A percentile compares a stretch with the other conserved stretches of the same genome.
These are phyloP conservation scores for Ceratocystis destructans DNA, from an alignment of 2,329 filamentous ascomycete genomes.

Conservation along the genomic window DNA sequence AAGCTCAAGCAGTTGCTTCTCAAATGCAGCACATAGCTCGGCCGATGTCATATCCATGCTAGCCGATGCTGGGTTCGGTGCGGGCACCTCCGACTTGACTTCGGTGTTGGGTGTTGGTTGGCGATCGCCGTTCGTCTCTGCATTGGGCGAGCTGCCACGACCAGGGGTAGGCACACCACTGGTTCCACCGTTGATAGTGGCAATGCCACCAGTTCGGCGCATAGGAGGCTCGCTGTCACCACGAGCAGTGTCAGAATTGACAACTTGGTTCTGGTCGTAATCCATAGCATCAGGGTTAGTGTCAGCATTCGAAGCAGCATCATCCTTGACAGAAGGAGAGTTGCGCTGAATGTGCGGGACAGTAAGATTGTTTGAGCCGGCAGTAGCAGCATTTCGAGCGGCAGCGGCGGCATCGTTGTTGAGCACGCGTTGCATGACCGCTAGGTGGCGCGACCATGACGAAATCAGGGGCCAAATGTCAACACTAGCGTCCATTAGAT, in stretches of 20 bases:
- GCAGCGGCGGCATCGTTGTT: constrained; percentile 36
- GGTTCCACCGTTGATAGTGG: constrained; percentile 46
- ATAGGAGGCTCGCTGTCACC: constrained; percentile 40
- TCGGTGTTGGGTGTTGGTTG: constrained; percentile 17
- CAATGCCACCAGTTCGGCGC: constrained; percentile 38
- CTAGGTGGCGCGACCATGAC: constrained; percentile 46
- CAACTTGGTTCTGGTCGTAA: constrained; percentile 37
- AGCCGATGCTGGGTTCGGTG: constrained; percentile 18
- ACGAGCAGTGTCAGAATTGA: constrained; percentile 31
- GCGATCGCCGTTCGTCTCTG: constrained; percentile 7
- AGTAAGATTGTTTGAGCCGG: constrained; percentile 24
- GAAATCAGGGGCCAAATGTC: constrained; percentile 47
- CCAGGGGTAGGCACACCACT: constrained; percentile 36
- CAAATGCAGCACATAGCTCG: constrained; percentile 45
- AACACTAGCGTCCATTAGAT: constrained; percentile 44
- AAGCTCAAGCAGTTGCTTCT: constrained; percentile 45
- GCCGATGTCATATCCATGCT: constrained; percentile 42
- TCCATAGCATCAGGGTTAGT: constrained; percentile 44
- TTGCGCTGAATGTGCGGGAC: constrained; percentile 23
- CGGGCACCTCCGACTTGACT: constrained; percentile 21
- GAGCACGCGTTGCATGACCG: constrained; percentile 48
- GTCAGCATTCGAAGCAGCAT: constrained; percentile 40
- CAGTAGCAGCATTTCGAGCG: constrained; percentile 23
- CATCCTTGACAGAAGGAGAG: constrained; percentile 39
- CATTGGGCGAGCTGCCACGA: constrained; percentile 33